Evolutionary conservation across 768 basidiomycete genomes (phyloP).

Genomic region (Russula lepida): DNA sequence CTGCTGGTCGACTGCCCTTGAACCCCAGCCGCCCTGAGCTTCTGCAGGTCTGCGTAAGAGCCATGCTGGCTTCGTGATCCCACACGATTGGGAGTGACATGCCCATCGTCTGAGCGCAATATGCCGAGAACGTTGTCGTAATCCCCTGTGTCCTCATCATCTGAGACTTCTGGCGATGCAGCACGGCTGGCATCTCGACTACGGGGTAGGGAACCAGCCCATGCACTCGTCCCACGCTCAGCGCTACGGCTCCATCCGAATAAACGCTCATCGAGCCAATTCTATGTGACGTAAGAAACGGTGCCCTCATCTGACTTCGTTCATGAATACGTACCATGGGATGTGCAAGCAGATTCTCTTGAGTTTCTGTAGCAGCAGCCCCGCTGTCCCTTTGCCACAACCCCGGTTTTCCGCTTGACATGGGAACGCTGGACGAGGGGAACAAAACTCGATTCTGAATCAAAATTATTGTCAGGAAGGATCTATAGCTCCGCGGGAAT

Average conservation of each 20-base stretch:
- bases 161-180: conserved; percentile 66
- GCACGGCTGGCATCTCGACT: conserved; percentile 55
- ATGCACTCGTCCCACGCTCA: conserved; percentile 72
- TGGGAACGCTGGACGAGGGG: conserved; percentile 74
- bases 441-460: conserved; percentile 49
- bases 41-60: conserved; percentile 78
- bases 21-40: conserved; percentile 35
- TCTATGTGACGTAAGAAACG: conserved; percentile 28
- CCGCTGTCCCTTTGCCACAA: conserved; percentile 69
- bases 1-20: conserved; percentile 24
- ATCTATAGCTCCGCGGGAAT: background rate
- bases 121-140: conserved; percentile 82
- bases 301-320: background rate
- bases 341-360: conserved; percentile 77
- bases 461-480: background rate
- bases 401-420: conserved; percentile 62
- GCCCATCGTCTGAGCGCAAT: conserved; percentile 45
- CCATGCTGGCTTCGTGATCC: conserved; percentile 55
- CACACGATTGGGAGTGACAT: conserved; percentile 25
- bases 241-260: conserved; percentile 85
- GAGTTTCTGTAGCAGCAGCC: conserved; percentile 67
- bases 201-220: conserved; percentile 49
- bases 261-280: conserved; percentile 86
- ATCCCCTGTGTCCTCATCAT: conserved; percentile 84
- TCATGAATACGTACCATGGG: conserved; percentile 55